Conservation (phyloP, 2,329 filamentous ascomycete genomes). For the Grosmannia huntii region DNA sequence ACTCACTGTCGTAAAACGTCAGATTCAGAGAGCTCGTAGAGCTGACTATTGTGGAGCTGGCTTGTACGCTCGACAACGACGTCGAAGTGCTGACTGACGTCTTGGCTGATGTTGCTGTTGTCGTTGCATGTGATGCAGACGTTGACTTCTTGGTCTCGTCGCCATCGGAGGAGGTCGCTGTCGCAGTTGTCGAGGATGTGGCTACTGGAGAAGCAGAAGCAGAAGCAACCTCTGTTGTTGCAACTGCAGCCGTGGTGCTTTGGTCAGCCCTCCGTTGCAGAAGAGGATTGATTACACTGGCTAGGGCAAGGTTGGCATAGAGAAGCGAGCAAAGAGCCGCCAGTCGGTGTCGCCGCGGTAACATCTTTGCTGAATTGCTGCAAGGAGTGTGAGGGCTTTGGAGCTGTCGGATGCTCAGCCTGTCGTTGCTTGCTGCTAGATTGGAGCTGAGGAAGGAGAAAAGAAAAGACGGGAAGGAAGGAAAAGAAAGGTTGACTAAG, state of each 20-base stretch:
- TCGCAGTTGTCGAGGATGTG: neutral
- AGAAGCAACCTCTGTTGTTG: neutral
- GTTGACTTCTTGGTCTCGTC: neutral
- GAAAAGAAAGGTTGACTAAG: neutral
- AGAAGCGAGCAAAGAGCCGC: constrained; percentile 10
- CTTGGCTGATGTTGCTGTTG: neutral
- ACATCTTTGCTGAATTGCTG: constrained; percentile 5
- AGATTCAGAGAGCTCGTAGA: neutral
- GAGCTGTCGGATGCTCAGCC: neutral
- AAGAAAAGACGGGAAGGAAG: neutral
- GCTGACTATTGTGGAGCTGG: neutral
- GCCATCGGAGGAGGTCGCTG: neutral
- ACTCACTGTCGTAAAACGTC: constrained; percentile 16
- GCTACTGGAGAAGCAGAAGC: neutral
- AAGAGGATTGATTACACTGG: constrained; percentile 9
- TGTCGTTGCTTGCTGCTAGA: neutral
- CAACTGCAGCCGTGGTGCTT: neutral
- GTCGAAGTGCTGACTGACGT: neutral
- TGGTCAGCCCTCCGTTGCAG: constrained; percentile 6
- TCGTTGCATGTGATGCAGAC: neutral
- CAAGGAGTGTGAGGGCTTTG: neutral
- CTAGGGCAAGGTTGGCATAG: constrained; percentile 9
- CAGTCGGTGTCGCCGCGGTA: constrained; percentile 3
- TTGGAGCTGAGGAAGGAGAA: neutral
- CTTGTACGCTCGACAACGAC: neutral